Evolutionary conservation across 2,329 filamentous ascomycete species (phyloP).

Genomic region (Rhynchosporium graminicola): DNA sequence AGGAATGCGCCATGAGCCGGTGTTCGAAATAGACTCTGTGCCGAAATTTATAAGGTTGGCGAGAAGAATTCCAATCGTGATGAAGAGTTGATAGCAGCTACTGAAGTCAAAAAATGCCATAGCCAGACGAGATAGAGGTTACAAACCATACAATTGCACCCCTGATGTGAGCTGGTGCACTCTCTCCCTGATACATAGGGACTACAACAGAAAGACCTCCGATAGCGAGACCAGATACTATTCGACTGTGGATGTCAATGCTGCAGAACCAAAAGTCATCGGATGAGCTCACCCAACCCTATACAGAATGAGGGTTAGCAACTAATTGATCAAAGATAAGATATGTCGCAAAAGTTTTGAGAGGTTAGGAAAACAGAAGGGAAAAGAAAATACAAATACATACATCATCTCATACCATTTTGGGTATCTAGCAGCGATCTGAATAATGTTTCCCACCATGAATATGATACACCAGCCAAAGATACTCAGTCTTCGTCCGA

Average conservation of each 20-base stretch:
- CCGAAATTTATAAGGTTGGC: constrained; percentile 58
- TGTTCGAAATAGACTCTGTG: constrained; percentile 40
- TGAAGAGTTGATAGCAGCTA: constrained; percentile 72
- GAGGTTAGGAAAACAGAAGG: too few relatives aligned
- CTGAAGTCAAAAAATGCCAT: background rate
- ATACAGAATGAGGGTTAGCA: too few relatives aligned
- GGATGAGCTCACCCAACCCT: constrained; percentile 59
- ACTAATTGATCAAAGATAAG: too few relatives aligned
- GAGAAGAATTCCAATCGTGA: constrained; percentile 67
- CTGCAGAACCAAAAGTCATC: background rate
- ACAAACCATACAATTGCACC: constrained; percentile 55
- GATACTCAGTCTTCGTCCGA: constrained; percentile 64
- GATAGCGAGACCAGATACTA: constrained; percentile 57
- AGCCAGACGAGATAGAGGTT: too few relatives aligned
- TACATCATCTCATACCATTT: constrained; percentile 63
- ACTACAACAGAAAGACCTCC: constrained; percentile 66
- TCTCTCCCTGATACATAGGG: constrained; percentile 68
- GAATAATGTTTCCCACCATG: constrained; percentile 64
- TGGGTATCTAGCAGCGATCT: constrained; percentile 56
- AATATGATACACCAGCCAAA: constrained; percentile 54
- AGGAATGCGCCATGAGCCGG: constrained; percentile 62
- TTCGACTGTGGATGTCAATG: background rate
- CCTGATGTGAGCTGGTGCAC: constrained; percentile 61
- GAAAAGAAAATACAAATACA: too few relatives aligned
- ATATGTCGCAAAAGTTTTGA: too few relatives aligned